Base-by-base conservation (phyloP, 2,329 filamentous ascomycete species). In the Hypomyces rosellus region DNA sequence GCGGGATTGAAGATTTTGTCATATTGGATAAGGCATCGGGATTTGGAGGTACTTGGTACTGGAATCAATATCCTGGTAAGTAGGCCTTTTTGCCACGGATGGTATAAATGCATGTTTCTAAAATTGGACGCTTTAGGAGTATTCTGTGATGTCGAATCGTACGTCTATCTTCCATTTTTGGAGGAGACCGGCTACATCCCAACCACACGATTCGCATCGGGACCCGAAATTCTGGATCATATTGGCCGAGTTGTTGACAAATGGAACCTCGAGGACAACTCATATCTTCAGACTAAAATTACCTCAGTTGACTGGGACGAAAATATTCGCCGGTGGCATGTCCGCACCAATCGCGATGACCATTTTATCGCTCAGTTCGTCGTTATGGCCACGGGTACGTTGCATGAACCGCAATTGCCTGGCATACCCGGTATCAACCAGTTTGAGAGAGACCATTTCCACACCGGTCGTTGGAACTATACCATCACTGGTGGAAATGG, bases 11-110 rank as follows among this genome's bases (percentile, higher is more conserved):
- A 2, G 68, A 72, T 14, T 66, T 74, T 16, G 64, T 65, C 1
- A 51, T 74, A 1, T 59, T 72, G 25, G 73, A 75, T 38, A 58
- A 58, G 0, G 70, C 66, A 1, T 70, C 70, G 14, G 72, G 70
- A 1, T 67, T 74, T 37, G 74, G 74, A 4, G 74, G 74, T 6
- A 76, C 74, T 0, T 77, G 74, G 74, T 74, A 71, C 49, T 75
- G 73, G 69, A 74, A 75, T 54, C 43, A 52, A 12, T 56, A 54
- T 15, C 54, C 52, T 12, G 52, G 54, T 37, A 51, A 33, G 46
- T 20, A 30, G n/a, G 33, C n/a, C 37, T 74, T 13, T 63, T 65
- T 8, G 73, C 65, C 62, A 63, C 59, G 49, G 68, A 68, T 3
- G 50, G 73, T 1, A 52, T 67, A 3, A 70, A 65, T 34, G 46